These are phyloP conservation scores for Pseudozyma sp. DNA, from an alignment of 1,284 basidiomycete species.

Conservation along the genomic window DNA sequence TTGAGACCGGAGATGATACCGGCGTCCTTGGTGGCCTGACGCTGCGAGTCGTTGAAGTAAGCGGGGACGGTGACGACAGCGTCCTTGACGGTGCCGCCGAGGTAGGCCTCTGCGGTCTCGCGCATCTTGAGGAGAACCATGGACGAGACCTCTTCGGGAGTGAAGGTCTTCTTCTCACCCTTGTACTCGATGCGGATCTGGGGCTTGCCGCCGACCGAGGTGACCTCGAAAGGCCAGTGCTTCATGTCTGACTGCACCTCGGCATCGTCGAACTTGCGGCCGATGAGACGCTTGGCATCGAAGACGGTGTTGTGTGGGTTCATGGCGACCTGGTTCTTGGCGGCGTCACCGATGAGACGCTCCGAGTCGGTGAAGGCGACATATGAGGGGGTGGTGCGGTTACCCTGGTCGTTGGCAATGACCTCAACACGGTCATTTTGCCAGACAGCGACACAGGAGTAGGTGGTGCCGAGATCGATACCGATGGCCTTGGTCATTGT, in stretches of 20 bases:
- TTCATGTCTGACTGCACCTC: slow-evolving; percentile 96
- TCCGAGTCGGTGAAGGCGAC: slow-evolving; percentile 77
- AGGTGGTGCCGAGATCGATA: slow-evolving; percentile 86
- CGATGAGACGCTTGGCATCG: slow-evolving; percentile 90
- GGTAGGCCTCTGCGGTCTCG: slow-evolving; percentile 96
- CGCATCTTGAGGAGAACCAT: slow-evolving; percentile 99
- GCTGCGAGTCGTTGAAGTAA: slow-evolving; percentile 98
- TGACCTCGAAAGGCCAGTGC: slow-evolving; percentile 92
- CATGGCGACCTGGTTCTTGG: slow-evolving; percentile 86
- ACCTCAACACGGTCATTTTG: slow-evolving; percentile 98
- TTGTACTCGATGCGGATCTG: slow-evolving; percentile 89
- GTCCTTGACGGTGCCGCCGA: slow-evolving; percentile 82
- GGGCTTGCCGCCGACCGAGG: slow-evolving; percentile 85
- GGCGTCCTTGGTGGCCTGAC: slow-evolving; percentile 94
- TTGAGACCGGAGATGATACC: slow-evolving; percentile 89
- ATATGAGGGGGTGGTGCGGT: slow-evolving; percentile 87
- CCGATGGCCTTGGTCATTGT: slow-evolving; percentile 81
- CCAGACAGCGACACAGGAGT: slow-evolving; percentile 84
- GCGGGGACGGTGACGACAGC: slow-evolving; percentile 91
- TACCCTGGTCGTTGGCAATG: slow-evolving; percentile 91
- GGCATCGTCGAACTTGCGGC: slow-evolving; percentile 82
- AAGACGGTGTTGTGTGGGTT: slow-evolving; percentile 74
- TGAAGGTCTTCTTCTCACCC: slow-evolving; percentile 91
- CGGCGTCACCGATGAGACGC: slow-evolving; percentile 94
- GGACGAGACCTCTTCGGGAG: slow-evolving; percentile 95